phyloP scores from a whole-genome alignment of 192 early-diverging fungal genomes.

The Coemansia sp. region DNA sequence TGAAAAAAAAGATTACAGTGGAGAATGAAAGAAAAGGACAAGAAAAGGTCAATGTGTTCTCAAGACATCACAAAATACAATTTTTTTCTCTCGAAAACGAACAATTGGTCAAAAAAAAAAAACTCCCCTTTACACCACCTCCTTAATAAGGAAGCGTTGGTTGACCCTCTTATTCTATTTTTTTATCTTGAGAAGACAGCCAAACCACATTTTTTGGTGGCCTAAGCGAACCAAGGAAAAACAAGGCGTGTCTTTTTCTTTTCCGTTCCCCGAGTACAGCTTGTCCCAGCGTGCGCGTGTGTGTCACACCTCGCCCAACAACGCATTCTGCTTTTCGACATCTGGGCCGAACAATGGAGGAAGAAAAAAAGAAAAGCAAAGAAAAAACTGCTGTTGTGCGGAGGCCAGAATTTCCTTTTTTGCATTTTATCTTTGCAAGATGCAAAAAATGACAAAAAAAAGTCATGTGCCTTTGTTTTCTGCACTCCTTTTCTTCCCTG shows the following conservation, averaged over 20 bases:
- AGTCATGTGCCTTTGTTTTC: background rate
- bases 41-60: background rate
- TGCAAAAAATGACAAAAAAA: background rate
- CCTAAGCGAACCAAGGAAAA: background rate
- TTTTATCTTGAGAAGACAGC: too few species aligned
- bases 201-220: constrained; percentile 1
- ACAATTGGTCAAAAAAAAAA: background rate
- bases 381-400: too few species aligned
- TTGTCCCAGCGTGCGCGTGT: constrained; percentile 1
- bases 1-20: background rate
- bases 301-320: background rate
- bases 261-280: background rate
- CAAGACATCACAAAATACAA: background rate
- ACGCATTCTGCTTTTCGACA: too few species aligned
- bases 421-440: too few species aligned
- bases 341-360: background rate
- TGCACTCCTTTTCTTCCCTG: background rate
- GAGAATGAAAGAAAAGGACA: background rate
- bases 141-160: too few species aligned
- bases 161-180: too few species aligned
- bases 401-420: background rate
- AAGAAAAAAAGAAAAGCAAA: background rate
- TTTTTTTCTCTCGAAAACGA: background rate
- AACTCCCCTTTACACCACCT: background rate
- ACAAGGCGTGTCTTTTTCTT: background rate